Base-by-base conservation (phyloP, 1,139 yeast species). In the Nakaseomyces kungkrabaensis region DNA sequence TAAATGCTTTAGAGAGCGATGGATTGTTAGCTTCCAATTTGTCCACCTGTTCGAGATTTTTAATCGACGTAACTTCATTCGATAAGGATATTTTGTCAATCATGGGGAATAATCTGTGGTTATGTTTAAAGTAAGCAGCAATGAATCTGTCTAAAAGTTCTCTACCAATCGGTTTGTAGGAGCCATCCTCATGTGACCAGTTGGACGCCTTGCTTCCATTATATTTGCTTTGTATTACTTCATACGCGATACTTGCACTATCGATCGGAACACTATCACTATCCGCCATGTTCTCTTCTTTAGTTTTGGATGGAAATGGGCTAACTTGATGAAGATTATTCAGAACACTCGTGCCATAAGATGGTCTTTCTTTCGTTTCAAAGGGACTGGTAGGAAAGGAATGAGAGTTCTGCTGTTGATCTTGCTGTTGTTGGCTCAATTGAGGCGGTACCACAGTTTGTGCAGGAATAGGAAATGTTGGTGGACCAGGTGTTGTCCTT, bases 31-130 rank as follows among this genome's bases (percentile, higher is more conserved):
- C 36, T 5, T n/a, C 40, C 9, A 45, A 59, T 45, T 61, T 48
- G 34, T 53, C 59, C 24, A 29, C 34, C 5, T 27, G 34, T 22
- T 64, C 60, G 49, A 69, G 63, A 41, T 67, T 68, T n/a, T 56
- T 45, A n/a, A 70, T 60, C 3, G 62, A 54, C 1, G 66, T 59
- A 7, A 73, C 69, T 26, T 61, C 60, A 3, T 61, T 61, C 41
- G 70, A 46, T 49, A 73, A 73, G 7, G 65, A 68, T 5, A 65
- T 56, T 50, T 72, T 72, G 52, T 71, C 69, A 33, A 73, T 63
- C 58, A 73, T 69, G 10, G 77, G 77, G 55, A 71, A 72, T 4
- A 72, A 65, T 45, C 74, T 60, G 50, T 72, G 75, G 51, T 72
- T 73, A 51, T 72, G 74, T 48, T 69, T 67, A 54, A 74, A 70